Conservation (phyloP, 1,284 basidiomycete species). For the Leccinum huronense region DNA sequence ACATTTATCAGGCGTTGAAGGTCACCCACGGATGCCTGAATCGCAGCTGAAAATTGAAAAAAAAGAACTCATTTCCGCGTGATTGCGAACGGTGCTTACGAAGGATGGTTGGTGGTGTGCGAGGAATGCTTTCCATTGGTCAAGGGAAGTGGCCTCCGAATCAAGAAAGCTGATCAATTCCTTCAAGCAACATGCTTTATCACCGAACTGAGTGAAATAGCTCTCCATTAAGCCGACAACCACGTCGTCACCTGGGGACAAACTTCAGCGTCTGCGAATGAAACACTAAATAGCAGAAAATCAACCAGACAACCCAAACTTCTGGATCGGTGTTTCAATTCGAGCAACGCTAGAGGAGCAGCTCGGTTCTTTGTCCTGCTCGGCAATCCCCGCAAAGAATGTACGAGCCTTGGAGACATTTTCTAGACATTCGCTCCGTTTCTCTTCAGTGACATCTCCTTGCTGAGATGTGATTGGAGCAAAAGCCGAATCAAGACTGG, state of each 20-base stretch:
- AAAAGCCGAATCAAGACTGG: conserved; percentile 68
- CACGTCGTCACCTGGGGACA: conserved; percentile 41
- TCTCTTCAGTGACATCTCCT: conserved; percentile 30
- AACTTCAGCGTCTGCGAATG: conserved; percentile 12
- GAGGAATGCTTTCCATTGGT: conserved; percentile 58
- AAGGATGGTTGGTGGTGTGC: conserved; percentile 45
- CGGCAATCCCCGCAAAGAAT: conserved; percentile 56
- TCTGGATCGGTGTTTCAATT: conserved; percentile 62
- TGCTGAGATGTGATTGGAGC: conserved; percentile 37
- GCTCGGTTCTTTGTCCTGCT: conserved; percentile 71
- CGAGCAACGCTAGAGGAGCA: conserved; percentile 65
- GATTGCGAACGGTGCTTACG: conserved; percentile 40
- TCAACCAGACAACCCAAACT: conserved; percentile 46
- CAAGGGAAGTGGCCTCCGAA: conserved; percentile 46
- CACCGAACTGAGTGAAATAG: conserved; percentile 73
- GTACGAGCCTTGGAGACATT: conserved; percentile 47
- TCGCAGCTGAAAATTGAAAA: conserved; percentile 15
- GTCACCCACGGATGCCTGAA: conserved; percentile 46
- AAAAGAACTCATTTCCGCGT: conserved; percentile 13
- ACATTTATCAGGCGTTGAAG: conserved; percentile 67
- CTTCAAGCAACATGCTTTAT: conserved; percentile 84
- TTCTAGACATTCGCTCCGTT: conserved; percentile 35
- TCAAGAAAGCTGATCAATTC: conserved; percentile 70
- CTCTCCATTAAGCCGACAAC: conserved; percentile 51
- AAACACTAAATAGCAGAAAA: conserved; percentile 30